phyloP scores from a whole-genome alignment of 2,329 filamentous ascomycete species.

The Cladosporium sp. region DNA sequence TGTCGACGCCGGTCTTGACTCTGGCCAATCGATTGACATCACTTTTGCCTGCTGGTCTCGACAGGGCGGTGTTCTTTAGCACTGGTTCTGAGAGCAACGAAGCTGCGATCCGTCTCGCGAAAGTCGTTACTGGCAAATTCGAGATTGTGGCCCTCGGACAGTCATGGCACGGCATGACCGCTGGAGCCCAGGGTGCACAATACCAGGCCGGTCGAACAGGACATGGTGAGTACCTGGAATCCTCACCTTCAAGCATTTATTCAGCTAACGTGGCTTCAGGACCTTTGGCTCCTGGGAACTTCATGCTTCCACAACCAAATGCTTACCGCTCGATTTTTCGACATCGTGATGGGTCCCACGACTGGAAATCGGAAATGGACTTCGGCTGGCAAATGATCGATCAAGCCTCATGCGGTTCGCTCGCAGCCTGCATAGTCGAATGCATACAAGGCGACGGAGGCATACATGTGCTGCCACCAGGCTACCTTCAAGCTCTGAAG shows the following conservation, averaged over 20 bases:
- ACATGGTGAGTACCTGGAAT: conserved; percentile 22
- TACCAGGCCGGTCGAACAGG: conserved; percentile 56
- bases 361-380: conserved; percentile 66
- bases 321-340: conserved; percentile 63
- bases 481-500: conserved; percentile 60
- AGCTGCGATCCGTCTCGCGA: conserved; percentile 65
- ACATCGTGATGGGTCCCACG: conserved; percentile 59
- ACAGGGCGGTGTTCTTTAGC: not conserved
- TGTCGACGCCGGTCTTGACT: not conserved
- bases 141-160: conserved; percentile 62
- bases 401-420: conserved; percentile 58
- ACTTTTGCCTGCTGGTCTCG: not conserved
- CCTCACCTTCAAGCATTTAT: no score
- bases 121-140: conserved; percentile 63
- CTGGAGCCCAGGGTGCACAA: conserved; percentile 53
- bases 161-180: conserved; percentile 64
- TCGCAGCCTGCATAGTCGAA: conserved; percentile 64
- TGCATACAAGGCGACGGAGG: conserved; percentile 61
- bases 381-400: conserved; percentile 64
- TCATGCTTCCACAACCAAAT: conserved; percentile 60
- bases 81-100: conserved; percentile 39
- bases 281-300: conserved; percentile 55
- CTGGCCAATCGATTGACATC: not conserved
- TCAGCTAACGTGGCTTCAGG: conserved; percentile 27
- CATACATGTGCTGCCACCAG: conserved; percentile 59